Evolutionary conservation across 768 basidiomycete species (phyloP), one percentile per base, ranked within the genome.

Genomic region (Kwoniella botswanensis): DNA sequence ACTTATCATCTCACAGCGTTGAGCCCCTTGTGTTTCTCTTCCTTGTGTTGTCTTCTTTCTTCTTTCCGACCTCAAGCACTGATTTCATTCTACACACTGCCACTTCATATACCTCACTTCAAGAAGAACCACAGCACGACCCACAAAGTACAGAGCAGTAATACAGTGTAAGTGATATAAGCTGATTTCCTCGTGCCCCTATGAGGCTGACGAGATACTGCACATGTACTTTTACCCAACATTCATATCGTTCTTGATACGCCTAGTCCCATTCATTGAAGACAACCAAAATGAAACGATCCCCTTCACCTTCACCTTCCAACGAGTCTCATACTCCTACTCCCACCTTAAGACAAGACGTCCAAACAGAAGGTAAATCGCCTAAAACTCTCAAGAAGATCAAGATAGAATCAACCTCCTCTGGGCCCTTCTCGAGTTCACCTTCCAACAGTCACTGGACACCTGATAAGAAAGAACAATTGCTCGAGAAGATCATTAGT

Each of bases 401-500:
- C 1, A 58, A 58, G 29, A 1, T n/a, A 35, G 26, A 58, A 13
- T 12, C 4, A 1, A 12, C 57, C 54, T 58, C 57, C 21, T 35
- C 35, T 35, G 35, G 35, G 24, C 24, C 24, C 24, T 26, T 26
- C 24, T 26, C 24, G 2, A 26, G 24, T 26, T 58, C 57, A 58
- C 54, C 54, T n/a, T 21, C 24, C 1, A 58, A 21, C 9, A 13
- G 24, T n/a, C 21, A 58, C 18, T 73, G 68, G 67, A 70, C 62
- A 43, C 57, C 71, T 24, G 67, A 73, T 17, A 69, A 65, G 59
- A 53, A 53, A 24, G 67, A 65, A 21, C 24, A 15, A n/a, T 24
- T 73, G 58, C 50, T 73, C 5, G 68, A 65, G n/a, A 22, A 22
- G 58, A 59, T 69, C 50, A 26, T 73, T 12, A 42, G 42, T 2